Percentiles rank a stretch among this genome's conserved stretches.
Conservation (phyloP, 2,329 filamentous ascomycete genomes). For the Aspergillus terreus region DNA sequence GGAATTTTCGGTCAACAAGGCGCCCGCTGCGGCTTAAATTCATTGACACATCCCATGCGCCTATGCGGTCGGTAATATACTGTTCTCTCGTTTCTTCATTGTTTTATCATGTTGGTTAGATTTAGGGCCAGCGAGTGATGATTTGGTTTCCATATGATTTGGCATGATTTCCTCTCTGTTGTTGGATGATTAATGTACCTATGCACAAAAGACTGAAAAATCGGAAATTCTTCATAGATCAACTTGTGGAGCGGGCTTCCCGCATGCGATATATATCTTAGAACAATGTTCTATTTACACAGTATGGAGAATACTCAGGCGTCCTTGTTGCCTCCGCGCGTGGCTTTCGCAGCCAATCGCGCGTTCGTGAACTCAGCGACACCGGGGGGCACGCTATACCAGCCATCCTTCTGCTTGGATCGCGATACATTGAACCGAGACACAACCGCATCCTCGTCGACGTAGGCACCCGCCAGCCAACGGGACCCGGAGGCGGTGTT, state of each 20-base stretch:
- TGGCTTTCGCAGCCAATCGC: too few species aligned
- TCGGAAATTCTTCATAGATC: too few species aligned
- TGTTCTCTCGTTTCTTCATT: not conserved
- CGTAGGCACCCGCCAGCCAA: constrained; percentile 83
- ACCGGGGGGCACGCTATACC: constrained; percentile 1
- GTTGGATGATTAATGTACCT: not conserved
- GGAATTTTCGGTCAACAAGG: constrained; percentile 57
- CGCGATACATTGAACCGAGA: constrained; percentile 38
- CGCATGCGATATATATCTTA: too few species aligned
- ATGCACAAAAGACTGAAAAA: not conserved
- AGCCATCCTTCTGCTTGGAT: constrained; percentile 3
- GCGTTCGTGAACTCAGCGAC: not conserved
- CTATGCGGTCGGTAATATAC: not conserved
- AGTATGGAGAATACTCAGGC: not conserved
- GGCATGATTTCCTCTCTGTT: not conserved
- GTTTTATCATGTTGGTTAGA: not conserved
- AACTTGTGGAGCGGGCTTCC: too few species aligned
- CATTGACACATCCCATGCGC: not conserved
- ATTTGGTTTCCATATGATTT: not conserved
- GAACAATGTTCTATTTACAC: not conserved
- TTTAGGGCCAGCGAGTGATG: not conserved
- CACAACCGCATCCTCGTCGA: constrained; percentile 63
- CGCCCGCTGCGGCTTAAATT: constrained; percentile 17
- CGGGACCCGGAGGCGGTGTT: constrained; percentile 61
- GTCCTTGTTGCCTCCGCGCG: too few species aligned